Evolutionary conservation across 1,284 basidiomycete species (phyloP), one percentile per base, ranked within the genome.

Genomic region (Thecaphora thlaspeos): DNA sequence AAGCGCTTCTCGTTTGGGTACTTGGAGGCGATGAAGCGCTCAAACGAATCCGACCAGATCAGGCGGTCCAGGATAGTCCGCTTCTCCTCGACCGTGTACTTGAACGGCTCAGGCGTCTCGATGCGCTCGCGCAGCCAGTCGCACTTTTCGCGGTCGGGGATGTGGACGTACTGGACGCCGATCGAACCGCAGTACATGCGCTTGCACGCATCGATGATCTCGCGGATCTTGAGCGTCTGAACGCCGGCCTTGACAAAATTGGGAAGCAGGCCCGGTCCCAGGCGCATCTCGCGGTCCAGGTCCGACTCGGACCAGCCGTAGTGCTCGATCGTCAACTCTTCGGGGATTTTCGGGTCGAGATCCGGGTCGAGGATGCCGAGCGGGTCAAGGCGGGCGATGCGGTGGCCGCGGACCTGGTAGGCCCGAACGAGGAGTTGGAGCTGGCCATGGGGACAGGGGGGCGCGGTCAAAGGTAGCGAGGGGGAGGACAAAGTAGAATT

Each of bases 1-100:
- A 98, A 99, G 51, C 95, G 89, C 82, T 99, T 99, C 83, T 98
- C 95, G 81, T 96, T 98, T 66, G 95, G 95, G 81, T 92, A 96
- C 80, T 98, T 98, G 83, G 87, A 90, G 21, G 92, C 88, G 70
- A 98, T 93, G 83, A 96, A 99, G 78, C 94, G 93, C 80, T 99
- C 95, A 75, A 98, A 97, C 5, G 90, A 89, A 79, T 98, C 94
- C 24, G 94, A 98, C 95, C 95, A 98, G 80, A 97, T 96, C 75
- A 97, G 87, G 59, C 95, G 90, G 81, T 98, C 95, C 55, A 98
- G 85, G 68, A 99, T 95, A 88, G 95, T 94, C 54, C 92, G 87
- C 82, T 98, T 99, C 83, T 99, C 94, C 76, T 98, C 95, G 55
- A 91, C 85, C 42, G 88, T 88, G 82, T 98, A 99, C 76, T 91